Base-by-base conservation (phyloP, 495 filamentous ascomycete species). In the Parmelia sp. region DNA sequence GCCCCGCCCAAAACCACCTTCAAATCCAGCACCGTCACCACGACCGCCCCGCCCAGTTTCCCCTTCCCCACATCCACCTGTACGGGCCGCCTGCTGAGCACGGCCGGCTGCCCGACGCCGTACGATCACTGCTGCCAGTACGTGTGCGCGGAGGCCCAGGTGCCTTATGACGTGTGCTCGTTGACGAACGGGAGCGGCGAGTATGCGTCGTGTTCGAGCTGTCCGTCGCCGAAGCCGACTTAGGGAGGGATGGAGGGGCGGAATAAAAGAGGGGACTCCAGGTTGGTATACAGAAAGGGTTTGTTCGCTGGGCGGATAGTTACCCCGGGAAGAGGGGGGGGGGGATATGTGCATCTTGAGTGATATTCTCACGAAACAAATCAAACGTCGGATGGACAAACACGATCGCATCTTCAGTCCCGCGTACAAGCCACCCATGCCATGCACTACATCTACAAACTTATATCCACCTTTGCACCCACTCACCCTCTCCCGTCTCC, bases 121-220 rank as follows among this genome's bases (percentile, higher is more conserved):
- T 58, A 57, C 9, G 61, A 63, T 31, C 65, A 53, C 15, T 67
- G 65, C 59, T 69, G 67, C 45, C 55, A 29, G 35, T 69, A 59
- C 27, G 58, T 64, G 27, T 69, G 67, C 42, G 60, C 17, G 36
- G 67, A 67, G 39, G 67, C 67, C 6, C 67, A 69, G 57, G 67
- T 69, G 40, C 67, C 67, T 9, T 69, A 47, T 51, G 60, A 68
- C 42, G 61, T 69, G n/a, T 69, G 67, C 44, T 53, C 53, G 29
- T 45, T 53, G 44, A 64, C 44, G 40, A 39, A 69, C 23, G 60
- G 60, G 25, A 60, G 58, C 0, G 66, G 66, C 9, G 49, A 37
- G 55, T 68, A 57, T 49, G 60, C 55, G 4, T 35, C 45, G 15
- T 69, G 67, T 40, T 25, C 61, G 51, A 44, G 37, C 14, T 69